Percentiles rank a stretch among this genome's conserved stretches.
phyloP scores from a whole-genome alignment of 2,329 filamentous ascomycete genomes.

The Ophiostoma sp. region DNA sequence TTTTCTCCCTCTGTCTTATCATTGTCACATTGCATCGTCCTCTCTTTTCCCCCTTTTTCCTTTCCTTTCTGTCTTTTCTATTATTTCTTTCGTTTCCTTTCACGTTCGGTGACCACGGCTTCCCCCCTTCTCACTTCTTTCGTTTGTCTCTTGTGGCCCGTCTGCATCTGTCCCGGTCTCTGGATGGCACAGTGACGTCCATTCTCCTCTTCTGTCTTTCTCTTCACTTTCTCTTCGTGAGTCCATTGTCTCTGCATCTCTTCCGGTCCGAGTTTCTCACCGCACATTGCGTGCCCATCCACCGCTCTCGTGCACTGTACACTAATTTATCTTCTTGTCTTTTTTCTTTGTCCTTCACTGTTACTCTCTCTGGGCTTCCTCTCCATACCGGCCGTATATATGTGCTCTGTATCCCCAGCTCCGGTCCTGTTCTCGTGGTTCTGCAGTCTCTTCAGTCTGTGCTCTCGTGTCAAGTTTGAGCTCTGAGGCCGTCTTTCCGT shows the following conservation, averaged over 20 bases:
- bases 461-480: background rate
- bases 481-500: background rate
- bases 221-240: background rate
- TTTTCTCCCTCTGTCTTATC: background rate
- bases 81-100: background rate
- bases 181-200: background rate
- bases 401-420: background rate
- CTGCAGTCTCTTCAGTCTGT: background rate
- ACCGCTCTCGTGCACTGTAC: background rate
- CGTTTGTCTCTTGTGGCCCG: background rate
- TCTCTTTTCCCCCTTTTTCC: too few species aligned
- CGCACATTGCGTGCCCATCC: background rate
- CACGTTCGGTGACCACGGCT: slow-evolving; percentile 5
- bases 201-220: background rate
- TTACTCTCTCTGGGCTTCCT: background rate
- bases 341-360: background rate
- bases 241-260: background rate
- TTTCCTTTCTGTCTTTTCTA: background rate
- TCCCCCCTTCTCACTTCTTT: slow-evolving; percentile 8
- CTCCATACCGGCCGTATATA: slow-evolving; percentile 21
- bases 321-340: background rate
- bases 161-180: slow-evolving; percentile 1
- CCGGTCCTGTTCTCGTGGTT: background rate
- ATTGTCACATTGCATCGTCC: background rate
- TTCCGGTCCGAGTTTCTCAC: background rate